These are phyloP conservation scores for Botrytis sinoallii DNA, from an alignment of 2,329 filamentous ascomycete species.

Conservation along the genomic window DNA sequence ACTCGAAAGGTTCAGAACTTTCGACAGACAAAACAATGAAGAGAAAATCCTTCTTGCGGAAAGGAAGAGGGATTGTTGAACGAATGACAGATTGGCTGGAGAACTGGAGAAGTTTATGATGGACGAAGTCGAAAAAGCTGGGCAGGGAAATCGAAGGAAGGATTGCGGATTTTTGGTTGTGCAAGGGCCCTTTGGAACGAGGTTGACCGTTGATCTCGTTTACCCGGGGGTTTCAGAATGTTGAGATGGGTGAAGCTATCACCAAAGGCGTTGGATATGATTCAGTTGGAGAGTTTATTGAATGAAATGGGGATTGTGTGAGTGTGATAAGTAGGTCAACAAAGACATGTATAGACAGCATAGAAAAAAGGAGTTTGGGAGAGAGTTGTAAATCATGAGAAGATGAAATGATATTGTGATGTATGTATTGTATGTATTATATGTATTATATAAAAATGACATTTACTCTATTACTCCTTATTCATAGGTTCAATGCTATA, in stretches of 20 bases:
- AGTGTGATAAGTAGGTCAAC: neutral
- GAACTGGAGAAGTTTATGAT: constrained; percentile 3
- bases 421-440: too few relatives aligned
- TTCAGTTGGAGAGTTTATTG: neutral
- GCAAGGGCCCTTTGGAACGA: constrained; percentile 11
- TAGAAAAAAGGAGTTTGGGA: neutral
- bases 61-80: neutral
- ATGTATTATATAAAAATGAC: too few relatives aligned
- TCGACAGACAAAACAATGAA: neutral
- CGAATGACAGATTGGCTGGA: constrained; percentile 11
- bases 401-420: neutral
- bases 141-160: neutral
- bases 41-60: neutral
- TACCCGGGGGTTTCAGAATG: neutral
- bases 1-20: neutral
- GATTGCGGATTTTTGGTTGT: constrained; percentile 15
- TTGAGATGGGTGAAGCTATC: neutral
- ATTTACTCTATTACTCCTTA: neutral
- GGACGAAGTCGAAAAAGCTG: neutral
- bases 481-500: neutral
- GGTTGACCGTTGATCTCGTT: constrained; percentile 10
- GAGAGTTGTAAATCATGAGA: neutral
- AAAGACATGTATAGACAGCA: neutral
- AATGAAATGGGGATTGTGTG: neutral
- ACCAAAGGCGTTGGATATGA: neutral